Conservation (phyloP, 192 early-diverging fungal genomes). For the Podila minutissima region DNA sequence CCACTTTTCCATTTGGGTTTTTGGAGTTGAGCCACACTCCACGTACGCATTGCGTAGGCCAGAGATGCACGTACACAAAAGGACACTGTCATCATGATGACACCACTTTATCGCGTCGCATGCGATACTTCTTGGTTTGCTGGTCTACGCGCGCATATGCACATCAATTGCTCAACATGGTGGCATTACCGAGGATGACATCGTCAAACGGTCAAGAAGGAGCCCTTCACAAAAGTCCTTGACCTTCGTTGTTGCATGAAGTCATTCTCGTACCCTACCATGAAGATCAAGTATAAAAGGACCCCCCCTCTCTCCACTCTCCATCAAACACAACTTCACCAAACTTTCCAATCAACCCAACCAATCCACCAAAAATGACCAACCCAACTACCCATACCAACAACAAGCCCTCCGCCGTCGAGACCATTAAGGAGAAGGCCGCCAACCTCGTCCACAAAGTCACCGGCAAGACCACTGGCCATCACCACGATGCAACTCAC, state of each 20-base stretch:
- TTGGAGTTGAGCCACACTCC: no score
- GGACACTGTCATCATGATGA: background rate
- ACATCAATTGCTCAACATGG: no score
- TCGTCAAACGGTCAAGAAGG: no score
- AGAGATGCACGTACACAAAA: no score
- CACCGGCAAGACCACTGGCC: constrained; percentile 22
- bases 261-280: background rate
- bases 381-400: constrained; percentile 3
- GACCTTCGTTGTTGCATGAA: background rate
- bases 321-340: constrained; percentile 1
- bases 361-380: constrained; percentile 2
- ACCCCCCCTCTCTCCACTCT: background rate
- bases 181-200: no score
- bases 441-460: constrained; percentile 19
- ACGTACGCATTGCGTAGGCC: no score
- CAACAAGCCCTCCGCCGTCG: constrained; percentile 30
- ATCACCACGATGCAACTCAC: background rate
- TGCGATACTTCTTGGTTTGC: no score
- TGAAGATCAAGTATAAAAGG: background rate
- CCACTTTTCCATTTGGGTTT: no score
- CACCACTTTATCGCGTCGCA: background rate
- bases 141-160: no score
- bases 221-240: no score
- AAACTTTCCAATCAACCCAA: background rate
- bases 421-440: constrained; percentile 40